Evolutionary conservation across 192 early-diverging fungal genomes (phyloP), one percentile per base, ranked within the genome.

Genomic region (Coemansia sp.): DNA sequence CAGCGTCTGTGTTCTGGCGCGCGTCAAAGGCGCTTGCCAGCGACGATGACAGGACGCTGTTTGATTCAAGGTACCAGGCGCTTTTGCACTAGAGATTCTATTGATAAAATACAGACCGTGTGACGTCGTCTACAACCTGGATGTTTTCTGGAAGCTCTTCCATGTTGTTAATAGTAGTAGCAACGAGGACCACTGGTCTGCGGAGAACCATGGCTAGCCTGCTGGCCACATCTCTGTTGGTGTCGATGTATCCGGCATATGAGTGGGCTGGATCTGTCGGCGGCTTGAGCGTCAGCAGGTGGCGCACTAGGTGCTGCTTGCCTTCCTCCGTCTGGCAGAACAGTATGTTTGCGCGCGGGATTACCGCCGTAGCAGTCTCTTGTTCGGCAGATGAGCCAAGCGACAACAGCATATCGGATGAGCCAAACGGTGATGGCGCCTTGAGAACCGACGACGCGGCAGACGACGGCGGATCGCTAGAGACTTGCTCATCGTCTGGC

Each of bases 291-390:
- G 76, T 67, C 34, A 73, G 57, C 27, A 79, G 42, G 13, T 79
- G 76, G 2, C 76, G 62, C 14, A 55, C 76, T 10, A 79, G 11
- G 20, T 79, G 76, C 28, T 59, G 25, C 29, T 73, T 73, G 29
- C 76, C 76, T 47, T 79, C 76, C 28, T 79, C 75, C 0, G 75
- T 68, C 63, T 79, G 66, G 37, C 75, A 72, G 37, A 79, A 72
- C 44, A 79, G 27, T 14, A 77, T 48, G n/a, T 48, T 34, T 8
- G 56, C 28, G 5, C 29, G 27, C 2, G 38, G 45, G 6, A 63
- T 17, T 4, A 55, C 38, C 11, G 34, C 59, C 10, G 58, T 56
- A 27, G 30, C 33, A 15, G n/a, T n/a, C n/a, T n/a, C n/a, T n/a
- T n/a, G n/a, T n/a, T n/a, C n/a, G n/a, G n/a, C n/a, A n/a, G 40